These are phyloP conservation scores for Nephelium lappaceum DNA, from an alignment of 345 rosid genomes.

Conservation along the genomic window DNA sequence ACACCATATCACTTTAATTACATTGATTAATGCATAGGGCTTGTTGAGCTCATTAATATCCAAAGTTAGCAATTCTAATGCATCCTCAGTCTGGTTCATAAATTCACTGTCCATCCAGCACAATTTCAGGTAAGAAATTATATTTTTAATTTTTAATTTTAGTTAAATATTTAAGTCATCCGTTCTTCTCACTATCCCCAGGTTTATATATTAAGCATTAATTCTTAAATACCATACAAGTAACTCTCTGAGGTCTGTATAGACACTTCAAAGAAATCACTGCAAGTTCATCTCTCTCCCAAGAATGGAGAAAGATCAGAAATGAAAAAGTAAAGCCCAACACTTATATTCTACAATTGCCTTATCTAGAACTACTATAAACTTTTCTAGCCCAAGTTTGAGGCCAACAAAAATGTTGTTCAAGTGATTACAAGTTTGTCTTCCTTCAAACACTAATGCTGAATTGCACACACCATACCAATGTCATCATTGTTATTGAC, in stretches of 20 bases:
- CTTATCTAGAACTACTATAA: neutral
- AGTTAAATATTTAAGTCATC: neutral
- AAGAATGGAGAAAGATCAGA: neutral
- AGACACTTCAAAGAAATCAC: neutral
- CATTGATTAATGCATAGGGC: neutral
- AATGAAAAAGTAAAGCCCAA: neutral
- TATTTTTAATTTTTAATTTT: neutral
- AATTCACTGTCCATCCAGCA: neutral
- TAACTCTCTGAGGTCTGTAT: neutral
- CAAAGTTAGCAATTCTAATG: neutral
- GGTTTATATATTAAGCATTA: neutral
- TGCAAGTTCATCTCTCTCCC: neutral
- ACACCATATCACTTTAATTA: neutral
- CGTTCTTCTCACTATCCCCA: neutral
- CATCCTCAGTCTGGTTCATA: neutral
- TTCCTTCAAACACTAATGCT: neutral
- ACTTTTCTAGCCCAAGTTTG: neutral
- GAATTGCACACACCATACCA: neutral
- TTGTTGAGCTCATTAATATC: neutral
- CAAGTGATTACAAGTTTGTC: neutral
- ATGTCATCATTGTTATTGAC: neutral
- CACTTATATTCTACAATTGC: neutral
- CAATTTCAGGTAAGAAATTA: neutral
- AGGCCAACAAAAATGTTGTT: neutral
- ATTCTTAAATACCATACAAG: neutral